Base-by-base conservation (phyloP, 2,329 filamentous ascomycete genomes). In the Parascedosporium putredinis region DNA sequence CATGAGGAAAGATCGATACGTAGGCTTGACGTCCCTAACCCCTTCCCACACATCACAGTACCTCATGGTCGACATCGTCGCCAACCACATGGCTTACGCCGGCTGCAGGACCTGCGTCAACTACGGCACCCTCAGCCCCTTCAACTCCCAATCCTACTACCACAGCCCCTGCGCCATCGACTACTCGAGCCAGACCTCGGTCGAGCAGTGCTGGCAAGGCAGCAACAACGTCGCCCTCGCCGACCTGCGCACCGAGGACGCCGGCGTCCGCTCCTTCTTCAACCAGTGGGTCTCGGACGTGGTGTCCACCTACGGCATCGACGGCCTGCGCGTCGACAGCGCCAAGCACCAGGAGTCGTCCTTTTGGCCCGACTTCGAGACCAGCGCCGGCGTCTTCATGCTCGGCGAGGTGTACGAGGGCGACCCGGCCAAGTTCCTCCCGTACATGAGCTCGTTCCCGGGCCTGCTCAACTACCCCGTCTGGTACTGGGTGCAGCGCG, bases 161-260 rank as follows among this genome's bases (percentile, higher is more conserved):
- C 78, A 83, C 57, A 50, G 70, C 1, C 75, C 69, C 57, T 83
- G 79, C 57, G 50, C 74, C 44, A 66, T 65, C 51, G 55, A 81
- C 60, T 80, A 78, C 60, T 57, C 59, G 47, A 64, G 75, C 55
- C 65, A 72, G 49, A 67, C 58, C 1, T 67, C 61, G 2, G 51
- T 64, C 9, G 64, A 64, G 51, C 51, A 62, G 47, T 75, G 76
- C 60, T 77, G 75, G 73, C 63, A 75, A 22, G 75, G 75, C 9
- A 69, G 75, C 55, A 58, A 63, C 23, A 65, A 59, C 2, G 68
- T 74, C 6, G 49, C 53, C 10, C 47, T 55, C 58, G 85, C 86
- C 0, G 86, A 90, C 56, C 71, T 90, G 10, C 89, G 90, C 64
- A 90, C 85, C 83, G 83, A 88, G 56, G 83, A 83, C 52, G 69